A percentile compares a stretch with the other conserved stretches of the same genome.
phyloP scores from a whole-genome alignment of 2,329 filamentous ascomycete species.

The Calonectria leucothoes region DNA sequence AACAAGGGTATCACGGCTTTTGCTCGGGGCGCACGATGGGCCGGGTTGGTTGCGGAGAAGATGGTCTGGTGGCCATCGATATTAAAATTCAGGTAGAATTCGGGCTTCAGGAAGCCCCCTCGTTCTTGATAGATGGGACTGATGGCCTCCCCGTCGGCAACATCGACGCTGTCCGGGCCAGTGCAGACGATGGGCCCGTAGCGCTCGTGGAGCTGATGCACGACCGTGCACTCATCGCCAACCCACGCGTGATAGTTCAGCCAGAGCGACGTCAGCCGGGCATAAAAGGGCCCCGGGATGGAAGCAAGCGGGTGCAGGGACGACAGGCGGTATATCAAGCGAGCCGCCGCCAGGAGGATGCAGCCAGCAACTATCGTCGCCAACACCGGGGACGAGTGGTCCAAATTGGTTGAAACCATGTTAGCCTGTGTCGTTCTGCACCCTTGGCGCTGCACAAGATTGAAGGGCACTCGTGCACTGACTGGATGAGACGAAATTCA shows the following conservation, averaged over 20 bases:
- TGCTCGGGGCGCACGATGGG: constrained; percentile 55
- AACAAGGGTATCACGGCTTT: constrained; percentile 64
- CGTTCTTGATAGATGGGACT: constrained; percentile 61
- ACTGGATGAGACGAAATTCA: background rate
- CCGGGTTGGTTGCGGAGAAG: constrained; percentile 59
- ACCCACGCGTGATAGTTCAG: constrained; percentile 22
- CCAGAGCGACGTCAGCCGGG: constrained; percentile 5
- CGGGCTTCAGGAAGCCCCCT: constrained; percentile 65
- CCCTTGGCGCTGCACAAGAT: background rate
- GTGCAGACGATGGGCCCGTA: constrained; percentile 51
- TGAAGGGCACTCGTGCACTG: background rate
- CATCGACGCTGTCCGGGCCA: constrained; percentile 52
- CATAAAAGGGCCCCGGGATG: constrained; percentile 19
- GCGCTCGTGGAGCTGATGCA: constrained; percentile 43
- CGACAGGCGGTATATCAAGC: background rate
- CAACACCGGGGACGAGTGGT: background rate
- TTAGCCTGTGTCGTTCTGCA: background rate
- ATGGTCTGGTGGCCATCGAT: constrained; percentile 66
- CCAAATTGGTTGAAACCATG: background rate
- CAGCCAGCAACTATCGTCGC: background rate
- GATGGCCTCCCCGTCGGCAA: constrained; percentile 57
- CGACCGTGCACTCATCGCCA: constrained; percentile 18
- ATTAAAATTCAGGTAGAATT: constrained; percentile 66
- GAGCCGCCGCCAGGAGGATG: background rate
- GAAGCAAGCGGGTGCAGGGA: constrained; percentile 13